Conservation (phyloP, 805 yeast species). For the Yarrowia divulgata region DNA sequence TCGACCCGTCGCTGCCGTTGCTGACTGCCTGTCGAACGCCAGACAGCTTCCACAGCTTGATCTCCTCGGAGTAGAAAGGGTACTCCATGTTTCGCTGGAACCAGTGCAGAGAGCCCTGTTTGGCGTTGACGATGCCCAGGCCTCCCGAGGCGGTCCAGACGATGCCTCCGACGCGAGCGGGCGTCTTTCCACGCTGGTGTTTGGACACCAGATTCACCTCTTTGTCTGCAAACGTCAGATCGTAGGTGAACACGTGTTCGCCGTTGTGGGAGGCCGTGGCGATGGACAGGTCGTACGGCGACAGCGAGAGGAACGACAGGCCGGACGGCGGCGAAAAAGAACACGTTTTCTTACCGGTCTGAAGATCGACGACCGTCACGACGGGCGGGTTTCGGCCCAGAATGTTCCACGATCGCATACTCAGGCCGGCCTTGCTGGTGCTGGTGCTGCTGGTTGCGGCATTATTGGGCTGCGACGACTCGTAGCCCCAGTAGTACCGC, state of each 20-base stretch:
- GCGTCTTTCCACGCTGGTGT: conserved; percentile 68
- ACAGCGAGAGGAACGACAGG: conserved; percentile 55
- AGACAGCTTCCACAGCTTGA: conserved; percentile 45
- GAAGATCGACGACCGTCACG: conserved; percentile 11
- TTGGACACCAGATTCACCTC: conserved; percentile 64
- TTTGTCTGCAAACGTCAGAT: conserved; percentile 58
- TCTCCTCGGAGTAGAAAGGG: conserved; percentile 42
- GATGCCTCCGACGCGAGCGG: conserved; percentile 59
- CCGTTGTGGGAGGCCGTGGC: conserved; percentile 65
- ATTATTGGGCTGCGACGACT: conserved; percentile 1
- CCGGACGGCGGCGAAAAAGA: conserved; percentile 31
- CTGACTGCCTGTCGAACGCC: conserved; percentile 43
- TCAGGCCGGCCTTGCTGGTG: conserved; percentile 52
- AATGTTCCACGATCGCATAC: conserved; percentile 33
- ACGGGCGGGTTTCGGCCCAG: conserved; percentile 24
- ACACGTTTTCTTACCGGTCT: not conserved
- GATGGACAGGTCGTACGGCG: conserved; percentile 66
- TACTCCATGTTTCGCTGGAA: conserved; percentile 51
- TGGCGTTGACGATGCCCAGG: conserved; percentile 60
- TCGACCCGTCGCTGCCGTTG: not conserved
- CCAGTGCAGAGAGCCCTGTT: conserved; percentile 69
- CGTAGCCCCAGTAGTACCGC: conserved; percentile 22
- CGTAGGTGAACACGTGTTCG: conserved; percentile 71
- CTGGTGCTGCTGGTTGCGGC: conserved; percentile 52
- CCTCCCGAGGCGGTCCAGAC: conserved; percentile 61